A percentile compares a stretch with the other conserved stretches of the same genome.
Conservation (phyloP, 2,329 filamentous ascomycete genomes). For the Emergomyces orientalis region DNA sequence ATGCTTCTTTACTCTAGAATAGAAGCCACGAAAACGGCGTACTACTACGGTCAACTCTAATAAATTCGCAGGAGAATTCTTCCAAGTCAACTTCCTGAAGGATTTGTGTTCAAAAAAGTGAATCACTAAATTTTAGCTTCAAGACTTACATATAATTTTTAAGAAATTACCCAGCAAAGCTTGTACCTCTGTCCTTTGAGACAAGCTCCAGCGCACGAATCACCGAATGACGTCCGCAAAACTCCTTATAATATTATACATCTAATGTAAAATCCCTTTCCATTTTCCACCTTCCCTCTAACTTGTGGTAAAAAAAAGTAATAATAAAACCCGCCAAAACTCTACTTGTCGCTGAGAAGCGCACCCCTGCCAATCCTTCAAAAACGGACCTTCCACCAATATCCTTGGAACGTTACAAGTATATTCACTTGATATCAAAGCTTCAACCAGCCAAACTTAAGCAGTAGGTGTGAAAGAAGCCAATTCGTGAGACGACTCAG, state of each 20-base stretch:
- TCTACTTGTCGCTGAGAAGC: background rate
- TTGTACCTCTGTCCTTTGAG: too few species aligned
- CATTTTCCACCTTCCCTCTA: background rate
- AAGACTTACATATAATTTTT: too few species aligned
- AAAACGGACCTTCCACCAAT: background rate
- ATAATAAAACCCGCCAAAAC: background rate
- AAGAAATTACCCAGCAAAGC: too few species aligned
- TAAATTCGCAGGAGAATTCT: too few species aligned
- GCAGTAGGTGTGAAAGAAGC: constrained; percentile 21
- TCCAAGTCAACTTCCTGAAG: too few species aligned
- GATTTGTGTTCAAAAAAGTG: too few species aligned
- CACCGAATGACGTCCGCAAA: background rate
- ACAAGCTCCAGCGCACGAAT: background rate
- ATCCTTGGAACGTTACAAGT: background rate
- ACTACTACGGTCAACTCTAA: too few species aligned
- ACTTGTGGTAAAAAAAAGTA: background rate
- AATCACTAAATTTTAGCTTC: too few species aligned
- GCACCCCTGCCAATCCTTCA: background rate
- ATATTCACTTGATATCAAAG: background rate
- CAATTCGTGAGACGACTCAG: constrained; percentile 42
- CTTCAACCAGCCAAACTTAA: background rate
- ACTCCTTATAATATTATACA: background rate
- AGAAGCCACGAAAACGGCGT: too few species aligned
- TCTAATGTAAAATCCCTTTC: background rate
- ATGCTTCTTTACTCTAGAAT: too few species aligned